Evolutionary conservation across 345 rosid species (phyloP).

Genomic region (Brassica incana): DNA sequence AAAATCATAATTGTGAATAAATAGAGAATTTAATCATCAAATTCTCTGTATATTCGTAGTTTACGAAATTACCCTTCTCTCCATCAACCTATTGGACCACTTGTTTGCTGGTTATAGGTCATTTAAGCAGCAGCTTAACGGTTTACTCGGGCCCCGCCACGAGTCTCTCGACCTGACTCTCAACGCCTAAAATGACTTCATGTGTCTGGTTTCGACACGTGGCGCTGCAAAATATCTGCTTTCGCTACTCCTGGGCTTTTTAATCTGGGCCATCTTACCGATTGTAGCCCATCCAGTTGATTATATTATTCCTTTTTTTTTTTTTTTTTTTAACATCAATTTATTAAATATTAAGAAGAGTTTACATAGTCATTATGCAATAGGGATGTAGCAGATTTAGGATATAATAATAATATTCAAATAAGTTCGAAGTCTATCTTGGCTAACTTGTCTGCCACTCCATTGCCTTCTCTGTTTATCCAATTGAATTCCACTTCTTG

Average conservation of each 20-base stretch:
- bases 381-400: no score
- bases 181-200: conserved; percentile 36
- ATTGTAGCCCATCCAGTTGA: conserved; percentile 19
- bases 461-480: no score
- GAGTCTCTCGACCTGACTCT: conserved; percentile 41
- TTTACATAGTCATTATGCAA: no score
- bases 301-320: background rate
- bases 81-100: background rate
- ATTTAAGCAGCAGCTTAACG: conserved; percentile 31
- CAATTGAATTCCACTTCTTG: no score
- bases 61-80: conserved; percentile 18
- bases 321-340: no score
- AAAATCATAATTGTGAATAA: conserved; percentile 23
- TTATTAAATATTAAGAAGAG: no score
- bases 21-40: conserved; percentile 20
- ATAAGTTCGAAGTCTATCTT: no score
- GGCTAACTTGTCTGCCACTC: no score
- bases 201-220: conserved; percentile 26
- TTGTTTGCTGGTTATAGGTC: background rate
- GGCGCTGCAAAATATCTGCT: conserved; percentile 15
- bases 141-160: conserved; percentile 43
- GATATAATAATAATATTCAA: no score
- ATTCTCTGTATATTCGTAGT: conserved; percentile 1
- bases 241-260: background rate
- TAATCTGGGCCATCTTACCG: conserved; percentile 11